Evolutionary conservation across 345 rosid species (phyloP).

Genomic region (Syzygium aqueum): DNA sequence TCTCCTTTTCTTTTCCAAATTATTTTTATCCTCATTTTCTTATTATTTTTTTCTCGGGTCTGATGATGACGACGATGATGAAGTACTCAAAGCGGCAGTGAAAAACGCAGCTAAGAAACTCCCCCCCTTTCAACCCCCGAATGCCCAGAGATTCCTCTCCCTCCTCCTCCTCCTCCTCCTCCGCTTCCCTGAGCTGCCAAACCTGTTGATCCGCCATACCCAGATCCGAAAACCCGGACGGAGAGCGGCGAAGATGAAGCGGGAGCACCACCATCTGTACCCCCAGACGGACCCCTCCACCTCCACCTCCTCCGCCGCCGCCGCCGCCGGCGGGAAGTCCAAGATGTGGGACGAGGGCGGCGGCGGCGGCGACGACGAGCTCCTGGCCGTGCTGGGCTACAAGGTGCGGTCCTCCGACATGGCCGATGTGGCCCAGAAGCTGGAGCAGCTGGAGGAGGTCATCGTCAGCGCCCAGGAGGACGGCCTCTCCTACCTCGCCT

Average conservation of each 20-base stretch:
- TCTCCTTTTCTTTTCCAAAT: slow-evolving; percentile 4
- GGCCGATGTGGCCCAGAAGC: slow-evolving; percentile 83
- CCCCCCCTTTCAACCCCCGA: slow-evolving; percentile 12
- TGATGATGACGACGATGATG: neutral
- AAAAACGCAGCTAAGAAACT: slow-evolving; percentile 21
- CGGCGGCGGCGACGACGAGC: slow-evolving; percentile 54
- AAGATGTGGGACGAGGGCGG: slow-evolving; percentile 35
- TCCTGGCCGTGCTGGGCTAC: slow-evolving; percentile 64
- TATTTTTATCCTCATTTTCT: neutral
- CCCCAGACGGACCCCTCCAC: slow-evolving; percentile 8
- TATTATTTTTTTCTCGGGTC: neutral
- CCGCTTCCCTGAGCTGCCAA: slow-evolving; percentile 8
- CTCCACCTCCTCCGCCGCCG: neutral
- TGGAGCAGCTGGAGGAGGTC: slow-evolving; percentile 66
- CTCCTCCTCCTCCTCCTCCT: neutral
- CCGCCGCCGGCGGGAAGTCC: slow-evolving; percentile 20
- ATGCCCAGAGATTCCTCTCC: slow-evolving; percentile 44
- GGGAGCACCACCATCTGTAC: slow-evolving; percentile 36
- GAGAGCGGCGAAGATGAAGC: slow-evolving; percentile 23
- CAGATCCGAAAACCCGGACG: slow-evolving; percentile 1
- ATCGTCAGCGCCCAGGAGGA: slow-evolving; percentile 57
- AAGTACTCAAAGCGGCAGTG: slow-evolving; percentile 33
- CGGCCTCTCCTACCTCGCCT: slow-evolving; percentile 41
- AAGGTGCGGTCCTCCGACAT: slow-evolving; percentile 68
- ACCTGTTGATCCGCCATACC: neutral